Conservation (phyloP, 164 flowering plant species). For the Pachysandra terminalis region DNA sequence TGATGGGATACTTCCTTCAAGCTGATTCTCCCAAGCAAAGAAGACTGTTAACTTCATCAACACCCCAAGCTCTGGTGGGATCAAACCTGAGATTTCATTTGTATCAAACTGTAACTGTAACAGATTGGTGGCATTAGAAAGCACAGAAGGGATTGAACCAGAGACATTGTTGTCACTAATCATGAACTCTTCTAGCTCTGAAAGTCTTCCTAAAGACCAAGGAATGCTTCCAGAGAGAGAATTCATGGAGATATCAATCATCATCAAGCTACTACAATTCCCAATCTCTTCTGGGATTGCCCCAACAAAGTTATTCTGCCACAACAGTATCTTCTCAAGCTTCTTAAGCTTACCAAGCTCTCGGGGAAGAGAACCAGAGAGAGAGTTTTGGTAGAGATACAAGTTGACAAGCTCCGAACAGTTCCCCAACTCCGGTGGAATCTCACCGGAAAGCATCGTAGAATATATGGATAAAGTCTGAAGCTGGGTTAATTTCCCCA, state of each 20-base stretch:
- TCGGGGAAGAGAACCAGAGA: slow-evolving; percentile 68
- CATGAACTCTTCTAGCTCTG: slow-evolving; percentile 61
- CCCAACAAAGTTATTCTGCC: slow-evolving; percentile 79
- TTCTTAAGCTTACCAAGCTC: slow-evolving; percentile 69
- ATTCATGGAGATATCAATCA: slow-evolving; percentile 73
- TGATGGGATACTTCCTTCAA: slow-evolving; percentile 71
- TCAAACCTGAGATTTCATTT: slow-evolving; percentile 66
- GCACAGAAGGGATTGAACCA: slow-evolving; percentile 56
- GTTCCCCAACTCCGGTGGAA: slow-evolving; percentile 72
- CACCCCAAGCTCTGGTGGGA: slow-evolving; percentile 58
- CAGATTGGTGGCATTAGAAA: slow-evolving; percentile 46
- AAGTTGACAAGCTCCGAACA: slow-evolving; percentile 72
- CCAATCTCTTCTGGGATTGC: slow-evolving; percentile 78
- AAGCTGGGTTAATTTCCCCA: slow-evolving; percentile 58
- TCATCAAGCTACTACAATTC: slow-evolving; percentile 50
- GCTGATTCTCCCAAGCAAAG: slow-evolving; percentile 70
- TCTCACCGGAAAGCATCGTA: slow-evolving; percentile 73
- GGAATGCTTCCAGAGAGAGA: slow-evolving; percentile 77
- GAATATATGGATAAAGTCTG: slow-evolving; percentile 71
- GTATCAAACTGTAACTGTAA: slow-evolving; percentile 56
- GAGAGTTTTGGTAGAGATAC: slow-evolving; percentile 61
- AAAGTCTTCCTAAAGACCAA: slow-evolving; percentile 43
- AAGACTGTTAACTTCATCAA: slow-evolving; percentile 42
- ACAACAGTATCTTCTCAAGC: slow-evolving; percentile 61
- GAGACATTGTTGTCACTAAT: slow-evolving; percentile 66